Evolutionary conservation across 352 stramenopile species (phyloP).

Genomic region (Thraustotheca clavata): DNA sequence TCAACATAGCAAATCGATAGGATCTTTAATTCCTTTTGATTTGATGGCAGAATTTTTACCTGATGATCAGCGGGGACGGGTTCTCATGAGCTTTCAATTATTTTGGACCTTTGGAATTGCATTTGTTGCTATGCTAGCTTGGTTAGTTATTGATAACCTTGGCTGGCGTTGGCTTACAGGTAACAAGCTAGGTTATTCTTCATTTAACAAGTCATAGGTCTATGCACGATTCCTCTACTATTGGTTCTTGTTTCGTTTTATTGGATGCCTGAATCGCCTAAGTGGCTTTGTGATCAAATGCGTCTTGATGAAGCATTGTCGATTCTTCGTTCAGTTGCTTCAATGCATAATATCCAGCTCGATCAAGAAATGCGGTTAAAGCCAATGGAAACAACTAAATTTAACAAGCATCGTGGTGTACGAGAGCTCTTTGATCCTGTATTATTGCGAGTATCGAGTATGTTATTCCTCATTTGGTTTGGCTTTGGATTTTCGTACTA

Average conservation of each 20-base stretch:
- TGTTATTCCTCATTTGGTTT: constrained; percentile 20
- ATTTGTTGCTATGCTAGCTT: constrained; percentile 10
- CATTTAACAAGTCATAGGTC: background rate
- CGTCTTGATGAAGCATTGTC: constrained; percentile 16
- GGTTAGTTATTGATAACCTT: constrained; percentile 9
- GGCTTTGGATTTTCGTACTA: constrained; percentile 19
- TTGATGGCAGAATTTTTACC: constrained; percentile 18
- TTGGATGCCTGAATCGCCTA: constrained; percentile 21
- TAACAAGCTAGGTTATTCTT: background rate
- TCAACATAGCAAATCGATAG: background rate
- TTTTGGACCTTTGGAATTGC: constrained; percentile 18
- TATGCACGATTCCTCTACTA: constrained; percentile 11
- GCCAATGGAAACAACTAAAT: constrained; percentile 6
- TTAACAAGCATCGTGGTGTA: background rate
- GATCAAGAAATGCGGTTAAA: background rate
- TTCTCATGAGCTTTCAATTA: constrained; percentile 16
- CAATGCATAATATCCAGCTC: constrained; percentile 1
- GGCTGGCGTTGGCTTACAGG: constrained; percentile 21
- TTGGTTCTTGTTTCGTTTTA: constrained; percentile 13
- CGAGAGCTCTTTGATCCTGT: background rate
- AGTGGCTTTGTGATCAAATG: constrained; percentile 17
- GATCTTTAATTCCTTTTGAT: constrained; percentile 13
- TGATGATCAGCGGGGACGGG: constrained; percentile 3
- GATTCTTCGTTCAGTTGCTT: background rate
- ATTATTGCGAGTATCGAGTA: background rate